phyloP scores from a whole-genome alignment of 352 stramenopile species.

The Phytophthora pinifolia region DNA sequence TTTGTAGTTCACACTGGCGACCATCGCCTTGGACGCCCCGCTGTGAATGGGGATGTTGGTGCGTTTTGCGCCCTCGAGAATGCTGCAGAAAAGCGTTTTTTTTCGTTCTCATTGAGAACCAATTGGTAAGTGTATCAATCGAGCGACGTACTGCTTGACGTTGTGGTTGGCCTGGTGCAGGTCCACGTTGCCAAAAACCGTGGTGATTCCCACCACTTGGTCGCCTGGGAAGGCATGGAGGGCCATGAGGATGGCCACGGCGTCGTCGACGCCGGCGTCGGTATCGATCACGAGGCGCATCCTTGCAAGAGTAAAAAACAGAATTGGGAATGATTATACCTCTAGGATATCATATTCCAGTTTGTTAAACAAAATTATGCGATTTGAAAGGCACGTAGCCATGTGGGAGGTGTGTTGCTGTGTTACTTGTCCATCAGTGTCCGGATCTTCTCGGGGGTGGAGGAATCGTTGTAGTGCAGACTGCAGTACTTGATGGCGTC shows the following conservation, averaged over 20 bases:
- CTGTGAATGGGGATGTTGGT: slow-evolving; percentile 61
- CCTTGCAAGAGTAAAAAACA: background rate
- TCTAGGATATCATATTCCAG: too few relatives aligned
- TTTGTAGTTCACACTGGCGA: slow-evolving; percentile 62
- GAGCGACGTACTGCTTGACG: slow-evolving; percentile 58
- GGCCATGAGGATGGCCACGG: slow-evolving; percentile 69
- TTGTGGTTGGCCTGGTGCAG: slow-evolving; percentile 84
- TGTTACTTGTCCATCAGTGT: slow-evolving; percentile 39
- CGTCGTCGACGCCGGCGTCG: slow-evolving; percentile 81
- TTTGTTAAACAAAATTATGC: background rate
- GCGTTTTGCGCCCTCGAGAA: slow-evolving; percentile 56
- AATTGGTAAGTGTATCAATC: background rate
- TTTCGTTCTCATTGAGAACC: background rate
- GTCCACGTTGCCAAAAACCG: slow-evolving; percentile 84
- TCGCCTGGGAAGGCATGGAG: slow-evolving; percentile 61
- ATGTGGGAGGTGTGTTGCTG: too few relatives aligned
- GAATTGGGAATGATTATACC: too few relatives aligned
- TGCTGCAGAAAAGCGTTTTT: slow-evolving; percentile 30
- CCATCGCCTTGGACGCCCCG: slow-evolving; percentile 62
- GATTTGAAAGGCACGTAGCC: background rate
- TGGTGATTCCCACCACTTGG: slow-evolving; percentile 68
- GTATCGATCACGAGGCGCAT: slow-evolving; percentile 76
- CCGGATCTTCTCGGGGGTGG: slow-evolving; percentile 50
- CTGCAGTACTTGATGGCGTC: slow-evolving; percentile 58
- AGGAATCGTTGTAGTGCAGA: slow-evolving; percentile 47